Evolutionary conservation across 2,329 filamentous ascomycete species (phyloP).

Genomic region (Fusarium nanum): DNA sequence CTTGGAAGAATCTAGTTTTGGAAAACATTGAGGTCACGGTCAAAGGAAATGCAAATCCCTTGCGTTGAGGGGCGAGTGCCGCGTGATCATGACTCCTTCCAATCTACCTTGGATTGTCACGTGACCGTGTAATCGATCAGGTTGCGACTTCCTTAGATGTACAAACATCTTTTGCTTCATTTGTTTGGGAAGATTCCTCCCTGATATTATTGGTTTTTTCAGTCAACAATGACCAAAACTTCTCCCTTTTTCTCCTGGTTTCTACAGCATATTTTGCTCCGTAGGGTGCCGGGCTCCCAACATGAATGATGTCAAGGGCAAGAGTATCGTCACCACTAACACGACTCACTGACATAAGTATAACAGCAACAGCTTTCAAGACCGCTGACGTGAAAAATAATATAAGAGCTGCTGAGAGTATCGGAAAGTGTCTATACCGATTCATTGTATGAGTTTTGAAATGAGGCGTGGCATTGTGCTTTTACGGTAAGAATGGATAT

Average conservation of each 20-base stretch:
- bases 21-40: conserved; percentile 4
- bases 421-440: not conserved
- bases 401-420: not conserved
- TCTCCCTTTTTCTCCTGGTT: not conserved
- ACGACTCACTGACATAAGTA: not conserved
- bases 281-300: not conserved
- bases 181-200: not conserved
- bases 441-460: not conserved
- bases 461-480: not conserved
- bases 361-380: not conserved
- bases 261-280: not conserved
- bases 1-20: not conserved
- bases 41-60: not conserved
- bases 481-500: too few relatives aligned
- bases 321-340: not conserved
- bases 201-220: too few relatives aligned
- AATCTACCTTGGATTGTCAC: not conserved
- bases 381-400: not conserved
- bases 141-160: not conserved
- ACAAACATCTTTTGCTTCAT: not conserved
- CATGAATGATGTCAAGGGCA: not conserved
- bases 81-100: conserved; percentile 18
- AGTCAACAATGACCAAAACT: not conserved
- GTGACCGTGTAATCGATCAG: conserved; percentile 6
- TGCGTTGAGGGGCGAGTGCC: conserved; percentile 7